Evolutionary conservation across 2,329 filamentous ascomycete species (phyloP), one percentile per base, ranked within the genome.

Genomic region (Paecilomyces formosus): DNA sequence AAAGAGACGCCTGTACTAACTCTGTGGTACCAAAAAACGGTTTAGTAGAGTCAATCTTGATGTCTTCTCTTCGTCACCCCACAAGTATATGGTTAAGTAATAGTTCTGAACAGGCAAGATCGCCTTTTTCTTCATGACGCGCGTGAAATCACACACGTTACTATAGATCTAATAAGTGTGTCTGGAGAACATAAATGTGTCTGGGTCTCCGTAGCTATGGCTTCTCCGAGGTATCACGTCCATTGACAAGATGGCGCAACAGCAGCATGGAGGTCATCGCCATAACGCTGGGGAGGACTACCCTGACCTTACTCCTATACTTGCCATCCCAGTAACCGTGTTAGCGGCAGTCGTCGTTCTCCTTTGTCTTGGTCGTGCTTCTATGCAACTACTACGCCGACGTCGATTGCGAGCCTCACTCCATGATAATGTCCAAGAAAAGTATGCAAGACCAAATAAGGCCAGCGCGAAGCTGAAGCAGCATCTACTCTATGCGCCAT

Each of bases 401-500:
- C 66, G 52, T 55, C 67, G 70, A 18, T 59, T 66, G 45, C 63
- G 61, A 13, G 45, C 61, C 7, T 63, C 66, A 3, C 53, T 62
- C 1, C 57, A 59, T 39, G 60, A 55, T 15, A 60, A 65, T 8
- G 62, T 68, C 21, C 70, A 72, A 55, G 60, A 52, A 4, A 60
- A 55, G 30, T 64, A 66, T 3, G 57, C 64, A 1, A 59, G 53
- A 13, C 63, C 61, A 18, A 63, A 55, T 56, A 9, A 54, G 0
- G 2, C 64, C 1, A 64, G 61, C 8, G 62, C 68, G 26, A 60
- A 56, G 53, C 56, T 77, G 18, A 78, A 78, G 62, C 75, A 71
- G 59, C 65, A 78, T 61, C 13, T 78, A 3, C 63, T 78, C 15
- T 78, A 77, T 68, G 87, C 90, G 1, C 90, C 90, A 8, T 75